phyloP scores from a whole-genome alignment of 768 basidiomycete genomes.

The Pulveroboletus sp. region DNA sequence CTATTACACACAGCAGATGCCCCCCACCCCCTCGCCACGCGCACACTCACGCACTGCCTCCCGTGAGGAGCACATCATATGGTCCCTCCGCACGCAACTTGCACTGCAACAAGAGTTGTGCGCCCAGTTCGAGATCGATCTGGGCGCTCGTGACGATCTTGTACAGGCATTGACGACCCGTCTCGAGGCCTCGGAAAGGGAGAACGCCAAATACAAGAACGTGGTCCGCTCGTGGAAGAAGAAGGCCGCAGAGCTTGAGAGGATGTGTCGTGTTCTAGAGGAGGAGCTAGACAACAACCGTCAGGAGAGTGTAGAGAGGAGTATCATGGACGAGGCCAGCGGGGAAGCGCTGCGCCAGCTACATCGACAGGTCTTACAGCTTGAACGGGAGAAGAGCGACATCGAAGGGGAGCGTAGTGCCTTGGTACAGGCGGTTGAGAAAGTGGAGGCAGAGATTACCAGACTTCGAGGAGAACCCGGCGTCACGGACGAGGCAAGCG shows the following conservation, averaged over 20 bases:
- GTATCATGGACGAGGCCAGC: slow-evolving; percentile 81
- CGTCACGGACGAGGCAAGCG: slow-evolving; percentile 64
- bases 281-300: slow-evolving; percentile 86
- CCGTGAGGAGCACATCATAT: slow-evolving; percentile 66
- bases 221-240: slow-evolving; percentile 65
- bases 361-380: slow-evolving; percentile 71
- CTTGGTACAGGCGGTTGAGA: slow-evolving; percentile 10
- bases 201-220: slow-evolving; percentile 54
- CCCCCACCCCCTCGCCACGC: slow-evolving; percentile 55
- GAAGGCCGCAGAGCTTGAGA: slow-evolving; percentile 72
- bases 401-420: slow-evolving; percentile 44
- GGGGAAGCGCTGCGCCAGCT: slow-evolving; percentile 74
- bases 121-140: slow-evolving; percentile 71
- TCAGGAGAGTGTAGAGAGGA: slow-evolving; percentile 74
- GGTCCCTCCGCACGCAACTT: slow-evolving; percentile 70
- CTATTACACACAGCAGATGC: slow-evolving; percentile 73
- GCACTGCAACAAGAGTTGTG: slow-evolving; percentile 71
- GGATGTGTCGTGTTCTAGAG: slow-evolving; percentile 60
- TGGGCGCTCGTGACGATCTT: slow-evolving; percentile 68
- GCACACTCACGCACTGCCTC: slow-evolving; percentile 56
- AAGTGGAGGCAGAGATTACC: slow-evolving; percentile 62
- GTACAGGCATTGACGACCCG: slow-evolving; percentile 56
- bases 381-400: slow-evolving; percentile 63
- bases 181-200: slow-evolving; percentile 52
- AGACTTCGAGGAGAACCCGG: slow-evolving; percentile 63